Evolutionary conservation across 2,329 filamentous ascomycete species (phyloP).

Genomic region (Microdochium nivale): DNA sequence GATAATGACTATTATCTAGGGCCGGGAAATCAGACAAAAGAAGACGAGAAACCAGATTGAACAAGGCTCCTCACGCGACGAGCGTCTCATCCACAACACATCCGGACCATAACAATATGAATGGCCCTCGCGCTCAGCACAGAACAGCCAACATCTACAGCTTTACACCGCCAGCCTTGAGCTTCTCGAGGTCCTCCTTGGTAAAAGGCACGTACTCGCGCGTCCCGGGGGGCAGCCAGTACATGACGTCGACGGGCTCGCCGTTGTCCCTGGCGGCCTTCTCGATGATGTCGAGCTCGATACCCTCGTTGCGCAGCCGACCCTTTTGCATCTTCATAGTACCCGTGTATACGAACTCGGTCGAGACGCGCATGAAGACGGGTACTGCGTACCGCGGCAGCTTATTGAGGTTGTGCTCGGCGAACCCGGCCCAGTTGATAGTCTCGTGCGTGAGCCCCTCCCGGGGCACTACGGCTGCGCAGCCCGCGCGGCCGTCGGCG

Average conservation of each 20-base stretch:
- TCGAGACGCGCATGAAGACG: slow-evolving; percentile 28
- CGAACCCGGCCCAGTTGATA: slow-evolving; percentile 22
- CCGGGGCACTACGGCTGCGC: slow-evolving; percentile 28
- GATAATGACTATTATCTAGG: no score
- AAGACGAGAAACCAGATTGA: no score
- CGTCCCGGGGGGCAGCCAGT: slow-evolving; percentile 27
- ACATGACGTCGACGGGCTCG: slow-evolving; percentile 18
- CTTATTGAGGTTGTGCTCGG: slow-evolving; percentile 22
- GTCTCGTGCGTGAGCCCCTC: slow-evolving; percentile 12
- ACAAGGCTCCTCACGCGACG: no score
- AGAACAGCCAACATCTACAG: slow-evolving; percentile 1
- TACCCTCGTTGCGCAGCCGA: slow-evolving; percentile 28
- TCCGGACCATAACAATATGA: no score
- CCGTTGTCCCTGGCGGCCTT: slow-evolving; percentile 20
- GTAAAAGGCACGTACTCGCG: slow-evolving; percentile 26
- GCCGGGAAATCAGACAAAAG: no score
- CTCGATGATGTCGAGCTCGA: slow-evolving; percentile 28
- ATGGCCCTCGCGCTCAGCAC: no score
- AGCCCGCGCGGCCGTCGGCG: slow-evolving; percentile 33
- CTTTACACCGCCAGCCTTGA: slow-evolving; percentile 18
- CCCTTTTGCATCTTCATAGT: slow-evolving; percentile 36
- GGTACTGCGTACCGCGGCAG: slow-evolving; percentile 37
- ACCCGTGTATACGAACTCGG: slow-evolving; percentile 31
- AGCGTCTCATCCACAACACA: no score
- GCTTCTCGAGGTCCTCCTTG: slow-evolving; percentile 23